A percentile compares a stretch with the other conserved stretches of the same genome.
phyloP scores from a whole-genome alignment of 169 alveolate species.

The Plasmodium blacklocki region DNA sequence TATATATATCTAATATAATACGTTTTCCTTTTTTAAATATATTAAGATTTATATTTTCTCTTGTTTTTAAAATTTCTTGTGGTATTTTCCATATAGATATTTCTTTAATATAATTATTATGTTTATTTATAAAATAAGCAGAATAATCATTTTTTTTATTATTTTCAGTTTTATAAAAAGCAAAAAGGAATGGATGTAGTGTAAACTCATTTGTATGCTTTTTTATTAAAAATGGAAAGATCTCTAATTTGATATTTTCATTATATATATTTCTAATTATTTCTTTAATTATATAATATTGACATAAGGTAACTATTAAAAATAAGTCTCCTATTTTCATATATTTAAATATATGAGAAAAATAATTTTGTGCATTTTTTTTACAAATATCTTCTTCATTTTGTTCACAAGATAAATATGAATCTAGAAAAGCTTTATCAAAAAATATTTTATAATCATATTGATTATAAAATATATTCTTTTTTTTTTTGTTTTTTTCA shows the following conservation, averaged over 20 bases:
- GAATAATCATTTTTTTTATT: slow-evolving; percentile 20
- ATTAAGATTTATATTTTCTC: slow-evolving; percentile 36
- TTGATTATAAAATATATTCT: neutral
- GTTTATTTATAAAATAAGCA: slow-evolving; percentile 6
- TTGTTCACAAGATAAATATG: slow-evolving; percentile 81
- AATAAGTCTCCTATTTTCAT: slow-evolving; percentile 80
- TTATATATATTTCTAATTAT: slow-evolving; percentile 79
- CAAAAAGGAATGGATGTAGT: slow-evolving; percentile 64
- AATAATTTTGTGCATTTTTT: slow-evolving; percentile 79
- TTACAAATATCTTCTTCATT: slow-evolving; percentile 80
- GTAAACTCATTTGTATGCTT: slow-evolving; percentile 43
- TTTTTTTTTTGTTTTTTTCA: no score
- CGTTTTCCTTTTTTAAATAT: slow-evolving; percentile 71
- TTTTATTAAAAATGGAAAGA: slow-evolving; percentile 77
- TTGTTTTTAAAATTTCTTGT: slow-evolving; percentile 31
- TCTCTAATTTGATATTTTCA: slow-evolving; percentile 78
- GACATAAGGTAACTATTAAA: slow-evolving; percentile 81
- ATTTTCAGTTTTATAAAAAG: slow-evolving; percentile 38
- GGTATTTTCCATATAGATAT: slow-evolving; percentile 70
- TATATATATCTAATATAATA: slow-evolving; percentile 40
- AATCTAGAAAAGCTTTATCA: slow-evolving; percentile 87
- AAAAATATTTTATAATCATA: slow-evolving; percentile 79
- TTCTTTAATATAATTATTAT: neutral
- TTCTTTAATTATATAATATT: slow-evolving; percentile 82
- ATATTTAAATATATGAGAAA: slow-evolving; percentile 74